These are phyloP conservation scores for Chaetoceros tenuissimus DNA, from an alignment of 108 stramenopile genomes.

Conservation along the genomic window DNA sequence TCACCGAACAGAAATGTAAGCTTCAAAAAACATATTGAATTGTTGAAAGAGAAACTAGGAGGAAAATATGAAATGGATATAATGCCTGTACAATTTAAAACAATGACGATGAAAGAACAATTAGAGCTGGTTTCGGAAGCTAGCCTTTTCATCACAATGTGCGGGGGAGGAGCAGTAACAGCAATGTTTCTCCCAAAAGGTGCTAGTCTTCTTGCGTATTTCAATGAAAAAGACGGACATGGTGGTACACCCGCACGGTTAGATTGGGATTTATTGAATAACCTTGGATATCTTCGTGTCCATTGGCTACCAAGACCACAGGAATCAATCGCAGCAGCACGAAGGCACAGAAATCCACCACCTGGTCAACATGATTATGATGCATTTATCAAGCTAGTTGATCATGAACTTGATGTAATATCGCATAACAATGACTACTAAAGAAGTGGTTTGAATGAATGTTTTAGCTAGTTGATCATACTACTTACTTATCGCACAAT, in stretches of 20 bases:
- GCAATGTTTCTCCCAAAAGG: constrained; percentile 47
- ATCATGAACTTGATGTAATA: constrained; percentile 32
- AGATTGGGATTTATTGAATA: constrained; percentile 51
- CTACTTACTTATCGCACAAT: no score
- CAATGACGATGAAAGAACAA: constrained; percentile 26
- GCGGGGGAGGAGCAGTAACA: constrained; percentile 49
- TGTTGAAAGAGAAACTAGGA: not conserved
- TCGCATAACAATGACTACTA: constrained; percentile 1
- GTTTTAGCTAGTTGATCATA: not conserved
- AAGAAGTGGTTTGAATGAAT: not conserved
- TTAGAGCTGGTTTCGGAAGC: constrained; percentile 20
- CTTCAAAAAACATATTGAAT: not conserved
- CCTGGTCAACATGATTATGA: constrained; percentile 8
- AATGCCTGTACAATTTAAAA: not conserved
- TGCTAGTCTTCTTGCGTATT: constrained; percentile 27
- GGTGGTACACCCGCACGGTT: constrained; percentile 28
- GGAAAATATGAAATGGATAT: not conserved
- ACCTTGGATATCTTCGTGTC: constrained; percentile 29
- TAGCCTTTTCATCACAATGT: constrained; percentile 32
- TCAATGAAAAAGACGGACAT: constrained; percentile 19
- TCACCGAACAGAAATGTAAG: constrained; percentile 19
- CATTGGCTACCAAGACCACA: constrained; percentile 39
- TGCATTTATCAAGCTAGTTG: constrained; percentile 21
- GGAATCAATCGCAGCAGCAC: not conserved
- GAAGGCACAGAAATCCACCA: not conserved